phyloP scores from a whole-genome alignment of 2,329 filamentous ascomycete genomes.

The Monosporascus sp. region DNA sequence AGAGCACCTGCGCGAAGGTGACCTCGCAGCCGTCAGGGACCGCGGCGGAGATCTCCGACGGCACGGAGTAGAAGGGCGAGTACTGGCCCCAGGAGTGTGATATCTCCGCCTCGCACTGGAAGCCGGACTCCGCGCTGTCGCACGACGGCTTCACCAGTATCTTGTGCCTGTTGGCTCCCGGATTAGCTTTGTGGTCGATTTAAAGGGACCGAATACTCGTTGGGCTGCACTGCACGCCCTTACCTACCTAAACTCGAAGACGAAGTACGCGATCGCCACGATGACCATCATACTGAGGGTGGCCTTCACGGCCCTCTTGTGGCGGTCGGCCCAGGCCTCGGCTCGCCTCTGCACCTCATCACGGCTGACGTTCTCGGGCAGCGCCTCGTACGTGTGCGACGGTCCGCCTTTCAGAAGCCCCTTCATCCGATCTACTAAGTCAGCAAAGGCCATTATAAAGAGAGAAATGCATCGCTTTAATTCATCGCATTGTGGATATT shows the following conservation, averaged over 20 bases:
- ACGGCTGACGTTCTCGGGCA: slow-evolving; percentile 14
- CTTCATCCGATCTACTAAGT: slow-evolving; percentile 13
- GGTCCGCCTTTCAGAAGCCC: slow-evolving; percentile 9
- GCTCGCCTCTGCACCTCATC: slow-evolving; percentile 9
- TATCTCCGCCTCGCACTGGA: slow-evolving; percentile 56
- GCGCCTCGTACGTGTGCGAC: slow-evolving; percentile 16
- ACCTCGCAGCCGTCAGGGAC: slow-evolving; percentile 65
- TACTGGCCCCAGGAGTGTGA: slow-evolving; percentile 82
- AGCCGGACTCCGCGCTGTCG: slow-evolving; percentile 51
- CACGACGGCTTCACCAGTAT: slow-evolving; percentile 35
- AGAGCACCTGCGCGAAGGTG: slow-evolving; percentile 76
- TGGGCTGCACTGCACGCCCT: not conserved
- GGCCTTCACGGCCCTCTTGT: slow-evolving; percentile 13
- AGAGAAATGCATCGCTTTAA: not conserved
- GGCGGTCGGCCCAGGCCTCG: slow-evolving; percentile 13
- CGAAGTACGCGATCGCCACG: slow-evolving; percentile 14
- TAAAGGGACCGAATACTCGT: not conserved
- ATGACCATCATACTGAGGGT: slow-evolving; percentile 13
- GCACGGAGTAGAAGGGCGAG: slow-evolving; percentile 74
- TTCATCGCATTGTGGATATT: no score
- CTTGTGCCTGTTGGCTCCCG: slow-evolving; percentile 3
- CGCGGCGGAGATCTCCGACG: slow-evolving; percentile 55
- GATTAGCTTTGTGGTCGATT: slow-evolving; percentile 1
- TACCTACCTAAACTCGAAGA: slow-evolving; percentile 17
- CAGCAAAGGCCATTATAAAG: slow-evolving; percentile 18